phyloP scores from a whole-genome alignment of 176 grass and related monocot species.

The Guadua angustifolia region DNA sequence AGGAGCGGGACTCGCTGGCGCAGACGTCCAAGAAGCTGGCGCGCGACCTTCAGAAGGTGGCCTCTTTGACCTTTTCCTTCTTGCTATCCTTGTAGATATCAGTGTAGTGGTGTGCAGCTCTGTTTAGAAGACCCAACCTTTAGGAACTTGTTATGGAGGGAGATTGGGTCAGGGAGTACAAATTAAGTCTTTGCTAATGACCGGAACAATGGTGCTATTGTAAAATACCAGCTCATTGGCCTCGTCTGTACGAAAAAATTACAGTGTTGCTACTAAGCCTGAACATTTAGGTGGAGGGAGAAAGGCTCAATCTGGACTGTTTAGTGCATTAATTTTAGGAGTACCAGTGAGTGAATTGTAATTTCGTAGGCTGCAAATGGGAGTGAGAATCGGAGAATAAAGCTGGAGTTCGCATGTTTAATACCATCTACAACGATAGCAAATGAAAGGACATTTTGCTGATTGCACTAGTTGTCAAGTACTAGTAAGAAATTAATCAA shows the following conservation, averaged over 20 bases:
- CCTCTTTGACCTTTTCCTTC: background rate
- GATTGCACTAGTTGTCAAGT: background rate
- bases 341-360: background rate
- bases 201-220: background rate
- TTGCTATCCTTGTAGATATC: background rate
- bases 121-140: background rate
- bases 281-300: background rate
- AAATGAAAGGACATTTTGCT: background rate
- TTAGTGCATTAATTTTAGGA: background rate
- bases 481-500: background rate
- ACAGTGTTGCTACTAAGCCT: background rate
- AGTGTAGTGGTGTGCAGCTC: background rate
- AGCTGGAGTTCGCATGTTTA: background rate
- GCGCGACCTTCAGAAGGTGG: constrained; percentile 83
- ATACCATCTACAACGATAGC: background rate
- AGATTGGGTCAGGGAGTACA: background rate
- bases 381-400: background rate
- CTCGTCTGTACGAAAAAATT: background rate
- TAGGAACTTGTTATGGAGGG: background rate
- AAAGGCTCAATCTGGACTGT: background rate
- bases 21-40: constrained; percentile 78
- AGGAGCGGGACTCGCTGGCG: constrained; percentile 80
- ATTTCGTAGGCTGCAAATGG: background rate
- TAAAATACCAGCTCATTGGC: background rate
- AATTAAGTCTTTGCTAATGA: background rate